Evolutionary conservation across 2,329 filamentous ascomycete species (phyloP), one percentile per base, ranked within the genome.

Genomic region (Trichoderma breve): DNA sequence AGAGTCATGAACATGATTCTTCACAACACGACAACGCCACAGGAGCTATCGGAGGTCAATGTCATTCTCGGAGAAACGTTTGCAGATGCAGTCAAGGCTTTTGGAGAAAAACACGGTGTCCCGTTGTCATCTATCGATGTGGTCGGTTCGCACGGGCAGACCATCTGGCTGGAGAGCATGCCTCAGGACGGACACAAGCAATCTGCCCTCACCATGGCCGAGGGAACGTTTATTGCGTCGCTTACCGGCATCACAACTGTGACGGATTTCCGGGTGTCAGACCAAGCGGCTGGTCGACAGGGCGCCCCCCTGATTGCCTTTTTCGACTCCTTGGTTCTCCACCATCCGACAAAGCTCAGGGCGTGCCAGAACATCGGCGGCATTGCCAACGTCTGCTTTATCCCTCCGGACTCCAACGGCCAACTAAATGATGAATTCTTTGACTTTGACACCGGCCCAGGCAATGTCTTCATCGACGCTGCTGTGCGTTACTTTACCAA

Each of bases 351-450:
- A 4, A 89, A 88, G 78, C 80, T 88, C 8, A 84, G 88, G 30
- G 87, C 86, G 3, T 89, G 87, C 77, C 86, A 90, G 76, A 89
- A 90, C 75, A 89, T 90, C 69, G 87, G 87, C 65, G 87, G 88
- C 36, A 88, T 90, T 55, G 86, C 86, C 34, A 90, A 88, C 74
- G 85, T 90, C 28, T 90, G 86, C 79, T 89, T 90, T 79, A 87
- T 89, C 65, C 86, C 86, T 3, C 84, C 86, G 0, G 82, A 86
- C 21, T 34, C 39, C 6, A 9, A 70, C 7, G 63, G 65, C 78
- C 78, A 34, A 80, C 81, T 60, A 73, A 71, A 36, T 62, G 68
- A 70, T 11, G 68, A 70, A 7, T 73, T 71, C 30, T 85, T 84
- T 74, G 86, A 87, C 75, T 86, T 88, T 73, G 85, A 88, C 74